These are phyloP conservation scores for Glarea lozoyensis DNA, from an alignment of 495 filamentous ascomycete species.

Conservation along the genomic window DNA sequence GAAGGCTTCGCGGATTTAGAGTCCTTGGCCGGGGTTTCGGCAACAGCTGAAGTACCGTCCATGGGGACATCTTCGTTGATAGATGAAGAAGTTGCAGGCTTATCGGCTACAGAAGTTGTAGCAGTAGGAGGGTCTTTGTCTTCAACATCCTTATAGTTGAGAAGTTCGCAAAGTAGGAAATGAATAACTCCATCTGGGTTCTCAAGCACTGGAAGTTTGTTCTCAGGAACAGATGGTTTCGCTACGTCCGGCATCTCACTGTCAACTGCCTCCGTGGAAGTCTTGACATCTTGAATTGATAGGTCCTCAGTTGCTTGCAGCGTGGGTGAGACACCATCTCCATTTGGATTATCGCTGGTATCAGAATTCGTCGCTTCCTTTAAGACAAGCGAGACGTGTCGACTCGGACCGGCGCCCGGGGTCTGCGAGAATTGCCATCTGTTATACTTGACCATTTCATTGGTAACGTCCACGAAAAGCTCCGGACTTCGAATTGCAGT, in stretches of 20 bases:
- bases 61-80: slow-evolving; percentile 20
- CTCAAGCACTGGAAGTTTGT: slow-evolving; percentile 80
- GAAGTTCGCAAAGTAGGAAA: slow-evolving; percentile 86
- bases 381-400: slow-evolving; percentile 12
- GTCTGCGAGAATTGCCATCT: slow-evolving; percentile 42
- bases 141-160: slow-evolving; percentile 86
- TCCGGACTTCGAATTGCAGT: slow-evolving; percentile 76
- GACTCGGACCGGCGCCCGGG: slow-evolving; percentile 18
- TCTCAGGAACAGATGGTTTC: slow-evolving; percentile 47
- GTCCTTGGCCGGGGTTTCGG: slow-evolving; percentile 24
- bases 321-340: slow-evolving; percentile 23
- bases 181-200: slow-evolving; percentile 94
- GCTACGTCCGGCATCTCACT: slow-evolving; percentile 50
- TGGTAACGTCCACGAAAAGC: slow-evolving; percentile 83
- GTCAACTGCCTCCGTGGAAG: slow-evolving; percentile 39
- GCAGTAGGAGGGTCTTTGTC: slow-evolving; percentile 54
- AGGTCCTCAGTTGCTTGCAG: slow-evolving; percentile 48
- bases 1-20: slow-evolving; percentile 49
- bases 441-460: slow-evolving; percentile 72
- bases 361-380: slow-evolving; percentile 11
- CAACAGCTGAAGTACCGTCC: slow-evolving; percentile 6
- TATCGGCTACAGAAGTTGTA: slow-evolving; percentile 10
- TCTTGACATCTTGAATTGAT: slow-evolving; percentile 42
- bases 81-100: slow-evolving; percentile 14
- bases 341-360: slow-evolving; percentile 3